Evolutionary conservation across 2,329 filamentous ascomycete genomes (phyloP), one percentile per base, ranked within the genome.

Genomic region (Bimuria novae-zelandiae): DNA sequence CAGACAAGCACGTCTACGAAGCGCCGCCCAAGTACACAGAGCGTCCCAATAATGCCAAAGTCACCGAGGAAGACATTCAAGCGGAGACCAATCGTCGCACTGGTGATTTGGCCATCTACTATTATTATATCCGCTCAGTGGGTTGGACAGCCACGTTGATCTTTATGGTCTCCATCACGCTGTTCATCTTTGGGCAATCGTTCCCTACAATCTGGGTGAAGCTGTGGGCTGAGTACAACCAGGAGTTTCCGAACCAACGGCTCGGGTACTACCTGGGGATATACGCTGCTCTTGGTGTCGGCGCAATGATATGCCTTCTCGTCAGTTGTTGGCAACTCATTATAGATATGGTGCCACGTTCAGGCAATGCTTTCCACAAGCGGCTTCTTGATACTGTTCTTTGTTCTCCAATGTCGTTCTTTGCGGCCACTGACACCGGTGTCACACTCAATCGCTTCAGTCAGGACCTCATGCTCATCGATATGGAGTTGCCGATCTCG

Each of bases 281-380:
- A 22, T 72, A 72, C 41, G 61, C 60, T 2, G 62, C 65, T 50
- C 59, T 72, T 35, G 68, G 67, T 44, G 65, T 49, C 1, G 32
- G 64, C 2, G 61, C 68, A 1, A 56, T 71, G 33, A 41, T 62
- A 29, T 70, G 70, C 52, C 52, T 71, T 16, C 58, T 66, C 12
- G 47, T 71, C 37, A 68, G 66, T 52, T 66, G 65, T 52, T 70
- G 70, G 71, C 76, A 80, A 64, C 72, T 82, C 56, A 78, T 83
- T 41, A 77, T 83, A 27, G 77, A 70, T 3, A 82, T 83, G 77
- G 78, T 83, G 3, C 80, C 80, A 3, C 76, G 75, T 25, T 82
- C 80, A n/a, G 80, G 79, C 3, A 73, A 76, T 49, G 72, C 60
- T 37, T 80, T 84, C 52, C 81, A 84, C 54, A 70, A 70, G 45